Percentiles rank a stretch among this genome's conserved stretches.
Conservation (phyloP, 768 basidiomycete genomes). For the Tricholoma bakamatsutake region DNA sequence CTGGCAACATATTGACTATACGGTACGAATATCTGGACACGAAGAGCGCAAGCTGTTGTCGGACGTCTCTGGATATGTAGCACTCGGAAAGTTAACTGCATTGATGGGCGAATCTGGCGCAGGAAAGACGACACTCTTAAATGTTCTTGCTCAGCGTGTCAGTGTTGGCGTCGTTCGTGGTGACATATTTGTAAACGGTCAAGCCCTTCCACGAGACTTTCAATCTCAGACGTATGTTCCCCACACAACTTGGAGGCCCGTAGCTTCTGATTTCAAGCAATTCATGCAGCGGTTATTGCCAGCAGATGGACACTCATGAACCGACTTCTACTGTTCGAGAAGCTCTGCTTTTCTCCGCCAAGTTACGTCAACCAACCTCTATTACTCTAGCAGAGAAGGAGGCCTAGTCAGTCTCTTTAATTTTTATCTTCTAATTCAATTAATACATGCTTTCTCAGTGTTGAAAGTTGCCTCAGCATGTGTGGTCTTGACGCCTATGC, state of each 20-base stretch:
- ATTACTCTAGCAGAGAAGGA: slow-evolving; percentile 69
- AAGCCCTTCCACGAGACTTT: slow-evolving; percentile 48
- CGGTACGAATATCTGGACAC: slow-evolving; percentile 42
- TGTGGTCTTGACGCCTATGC: slow-evolving; percentile 58
- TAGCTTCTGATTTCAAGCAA: background rate
- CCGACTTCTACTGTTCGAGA: slow-evolving; percentile 74
- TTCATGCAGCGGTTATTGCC: slow-evolving; percentile 64
- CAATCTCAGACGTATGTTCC: slow-evolving; percentile 59
- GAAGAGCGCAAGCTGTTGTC: slow-evolving; percentile 52
- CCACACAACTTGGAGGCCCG: too few species aligned
- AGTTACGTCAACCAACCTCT: slow-evolving; percentile 64
- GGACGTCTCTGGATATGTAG: slow-evolving; percentile 73
- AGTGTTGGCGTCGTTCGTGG: slow-evolving; percentile 47
- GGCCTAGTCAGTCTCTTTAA: slow-evolving; percentile 49
- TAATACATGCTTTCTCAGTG: slow-evolving; percentile 20
- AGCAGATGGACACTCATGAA: slow-evolving; percentile 81
- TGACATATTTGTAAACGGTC: slow-evolving; percentile 51
- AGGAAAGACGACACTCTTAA: slow-evolving; percentile 55
- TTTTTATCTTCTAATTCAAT: background rate
- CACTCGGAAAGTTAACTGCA: slow-evolving; percentile 75
- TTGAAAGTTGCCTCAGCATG: slow-evolving; percentile 47
- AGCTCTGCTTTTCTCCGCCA: slow-evolving; percentile 74
- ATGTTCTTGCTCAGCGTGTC: slow-evolving; percentile 50
- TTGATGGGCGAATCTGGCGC: slow-evolving; percentile 61
- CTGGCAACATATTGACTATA: slow-evolving; percentile 70